Conservation (phyloP, 768 basidiomycete genomes). For the Kwoniella europaea region DNA sequence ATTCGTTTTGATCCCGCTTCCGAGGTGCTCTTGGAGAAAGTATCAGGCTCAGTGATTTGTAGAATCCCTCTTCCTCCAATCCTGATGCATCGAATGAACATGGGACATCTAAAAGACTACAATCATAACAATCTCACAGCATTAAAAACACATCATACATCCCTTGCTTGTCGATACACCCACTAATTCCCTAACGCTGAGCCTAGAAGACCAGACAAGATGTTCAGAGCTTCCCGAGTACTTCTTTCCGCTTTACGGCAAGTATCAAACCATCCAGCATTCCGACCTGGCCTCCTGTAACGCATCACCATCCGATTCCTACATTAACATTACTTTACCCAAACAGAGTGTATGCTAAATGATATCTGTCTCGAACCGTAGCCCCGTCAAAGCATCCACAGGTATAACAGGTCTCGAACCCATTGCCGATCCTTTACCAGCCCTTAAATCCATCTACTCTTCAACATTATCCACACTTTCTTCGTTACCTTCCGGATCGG, state of each 20-base stretch:
- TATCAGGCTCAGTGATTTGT: slow-evolving; percentile 12
- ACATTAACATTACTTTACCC: too few relatives aligned
- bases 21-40: too few relatives aligned
- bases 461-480: slow-evolving; percentile 73
- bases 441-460: slow-evolving; percentile 74
- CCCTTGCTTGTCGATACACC: neutral
- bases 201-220: slow-evolving; percentile 4
- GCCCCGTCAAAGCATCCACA: slow-evolving; percentile 73
- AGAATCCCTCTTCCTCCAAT: slow-evolving; percentile 17
- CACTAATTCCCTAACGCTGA: neutral
- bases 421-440: slow-evolving; percentile 82
- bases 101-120: neutral
- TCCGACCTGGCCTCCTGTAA: too few relatives aligned
- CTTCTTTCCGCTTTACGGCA: slow-evolving; percentile 32
- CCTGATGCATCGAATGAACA: slow-evolving; percentile 10
- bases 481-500: slow-evolving; percentile 74
- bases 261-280: slow-evolving; percentile 1
- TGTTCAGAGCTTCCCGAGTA: slow-evolving; percentile 39
- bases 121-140: neutral
- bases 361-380: too few relatives aligned
- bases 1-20: too few relatives aligned
- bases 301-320: too few relatives aligned
- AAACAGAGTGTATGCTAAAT: too few relatives aligned
- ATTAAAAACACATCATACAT: slow-evolving; percentile 2
- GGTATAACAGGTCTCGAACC: slow-evolving; percentile 83